phyloP scores from a whole-genome alignment of 2,329 filamentous ascomycete species.

The Tolypocladium ovalisporum region DNA sequence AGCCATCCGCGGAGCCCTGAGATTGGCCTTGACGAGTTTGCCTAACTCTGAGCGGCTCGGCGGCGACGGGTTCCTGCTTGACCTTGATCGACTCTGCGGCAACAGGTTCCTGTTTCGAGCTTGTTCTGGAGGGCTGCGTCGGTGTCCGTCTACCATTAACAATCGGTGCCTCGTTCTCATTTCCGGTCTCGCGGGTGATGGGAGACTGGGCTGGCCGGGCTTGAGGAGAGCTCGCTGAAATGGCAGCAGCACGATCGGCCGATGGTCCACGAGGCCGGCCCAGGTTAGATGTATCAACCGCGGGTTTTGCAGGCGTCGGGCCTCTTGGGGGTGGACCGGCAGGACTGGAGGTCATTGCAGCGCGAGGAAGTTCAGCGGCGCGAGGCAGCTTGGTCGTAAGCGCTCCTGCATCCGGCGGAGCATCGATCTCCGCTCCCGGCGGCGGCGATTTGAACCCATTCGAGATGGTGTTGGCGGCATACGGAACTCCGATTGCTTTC shows the following conservation, averaged over 20 bases:
- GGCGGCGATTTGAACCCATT: conserved; percentile 32
- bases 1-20: conserved; percentile 59
- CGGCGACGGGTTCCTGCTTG: conserved; percentile 22
- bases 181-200: conserved; percentile 21
- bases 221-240: conserved; percentile 25
- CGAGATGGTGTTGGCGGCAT: conserved; percentile 20
- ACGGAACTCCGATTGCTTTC: conserved; percentile 29
- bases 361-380: conserved; percentile 20
- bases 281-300: conserved; percentile 25
- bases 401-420: conserved; percentile 18
- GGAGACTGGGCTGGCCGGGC: conserved; percentile 27
- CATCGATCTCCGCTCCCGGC: conserved; percentile 26
- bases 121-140: conserved; percentile 33
- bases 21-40: conserved; percentile 28
- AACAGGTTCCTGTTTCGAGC: conserved; percentile 23
- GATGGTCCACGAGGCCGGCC: conserved; percentile 39
- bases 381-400: conserved; percentile 25
- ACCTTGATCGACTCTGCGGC: conserved; percentile 19
- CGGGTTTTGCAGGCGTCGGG: conserved; percentile 38
- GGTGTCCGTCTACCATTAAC: conserved; percentile 56
- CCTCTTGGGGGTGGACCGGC: conserved; percentile 44
- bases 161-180: conserved; percentile 37
- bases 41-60: conserved; percentile 21
- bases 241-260: conserved; percentile 29
- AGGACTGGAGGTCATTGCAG: conserved; percentile 20